These are phyloP conservation scores for Aspergillus coremiiformis DNA, from an alignment of 495 filamentous ascomycete species.

Conservation along the genomic window DNA sequence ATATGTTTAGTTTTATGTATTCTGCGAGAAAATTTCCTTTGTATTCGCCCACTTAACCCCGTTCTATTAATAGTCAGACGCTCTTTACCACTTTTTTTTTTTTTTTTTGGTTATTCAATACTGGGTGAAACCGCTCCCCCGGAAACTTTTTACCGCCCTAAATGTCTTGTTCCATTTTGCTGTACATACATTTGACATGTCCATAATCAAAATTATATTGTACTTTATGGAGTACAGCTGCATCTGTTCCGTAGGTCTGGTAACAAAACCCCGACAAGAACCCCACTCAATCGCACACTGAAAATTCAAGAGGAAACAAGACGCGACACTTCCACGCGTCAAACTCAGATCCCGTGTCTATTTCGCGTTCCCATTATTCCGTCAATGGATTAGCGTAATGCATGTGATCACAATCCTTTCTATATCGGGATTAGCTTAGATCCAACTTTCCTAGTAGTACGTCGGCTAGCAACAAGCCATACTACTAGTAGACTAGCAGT, in stretches of 20 bases:
- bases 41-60: neutral
- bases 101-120: neutral
- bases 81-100: constrained; percentile 4
- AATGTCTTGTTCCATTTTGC: neutral
- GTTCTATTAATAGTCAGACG: neutral
- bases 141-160: neutral
- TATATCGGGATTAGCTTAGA: neutral
- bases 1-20: constrained; percentile 5
- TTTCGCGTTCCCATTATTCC: constrained; percentile 12
- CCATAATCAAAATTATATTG: neutral
- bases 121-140: neutral
- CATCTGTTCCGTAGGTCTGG: neutral
- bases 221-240: neutral
- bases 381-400: neutral
- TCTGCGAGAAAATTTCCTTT: constrained; percentile 6
- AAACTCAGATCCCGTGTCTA: constrained; percentile 4
- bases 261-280: neutral
- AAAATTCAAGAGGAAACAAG: neutral
- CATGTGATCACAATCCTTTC: neutral
- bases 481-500: too few relatives aligned
- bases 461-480: too few relatives aligned
- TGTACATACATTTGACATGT: neutral
- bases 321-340: neutral
- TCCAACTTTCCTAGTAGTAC: too few relatives aligned
- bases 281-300: neutral